Evolutionary conservation across 768 basidiomycete species (phyloP), one percentile per base, ranked within the genome.

Genomic region (Clitopilus hobsonii): DNA sequence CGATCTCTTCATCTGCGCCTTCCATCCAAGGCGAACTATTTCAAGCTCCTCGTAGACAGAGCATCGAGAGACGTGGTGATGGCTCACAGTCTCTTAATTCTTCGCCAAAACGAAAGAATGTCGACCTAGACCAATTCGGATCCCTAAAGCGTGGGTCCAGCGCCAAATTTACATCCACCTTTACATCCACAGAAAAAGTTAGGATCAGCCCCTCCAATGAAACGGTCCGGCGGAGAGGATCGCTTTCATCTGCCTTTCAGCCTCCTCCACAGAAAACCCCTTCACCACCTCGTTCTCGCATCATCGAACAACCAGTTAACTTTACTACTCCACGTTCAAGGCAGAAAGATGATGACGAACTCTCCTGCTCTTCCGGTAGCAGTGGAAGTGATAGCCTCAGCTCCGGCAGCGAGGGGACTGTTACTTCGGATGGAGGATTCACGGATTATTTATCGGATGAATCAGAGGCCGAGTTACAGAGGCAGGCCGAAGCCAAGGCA

Each of bases 381-480:
- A 83, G 81, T 63, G 77, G 81, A 51, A 83, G 86, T 62, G 81
- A 82, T 60, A 83, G 86, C 22, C 71, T 79, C 49, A 82, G 83
- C 30, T 86, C 85, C 18, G 60, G 82, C 64, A 84, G 86, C 2
- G 88, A 89, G 65, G 83, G 83, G 56, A 92, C 91, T 3, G 78
- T 92, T 54, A 91, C 86, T 3, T 91, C 90, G 7, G 91, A 92
- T 60, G 91, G 90, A 11, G 89, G 84, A 14, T 94, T 94, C 64
- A 94, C 91, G 11, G 91, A 94, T 66, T 94, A 94, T 67, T 71
- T 92, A 26, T 92, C 90, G n/a, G 91, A 92, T 65, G 91, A 94
- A 70, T 92, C 90, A n/a, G 91, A 94, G 63, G 89, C 85, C 24
- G 91, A 94, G 66, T 69, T 94, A 53, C 91, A 94, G 69, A 77